These are phyloP conservation scores for Punctularia strigosozonata DNA, from an alignment of 768 basidiomycete genomes.

Conservation along the genomic window DNA sequence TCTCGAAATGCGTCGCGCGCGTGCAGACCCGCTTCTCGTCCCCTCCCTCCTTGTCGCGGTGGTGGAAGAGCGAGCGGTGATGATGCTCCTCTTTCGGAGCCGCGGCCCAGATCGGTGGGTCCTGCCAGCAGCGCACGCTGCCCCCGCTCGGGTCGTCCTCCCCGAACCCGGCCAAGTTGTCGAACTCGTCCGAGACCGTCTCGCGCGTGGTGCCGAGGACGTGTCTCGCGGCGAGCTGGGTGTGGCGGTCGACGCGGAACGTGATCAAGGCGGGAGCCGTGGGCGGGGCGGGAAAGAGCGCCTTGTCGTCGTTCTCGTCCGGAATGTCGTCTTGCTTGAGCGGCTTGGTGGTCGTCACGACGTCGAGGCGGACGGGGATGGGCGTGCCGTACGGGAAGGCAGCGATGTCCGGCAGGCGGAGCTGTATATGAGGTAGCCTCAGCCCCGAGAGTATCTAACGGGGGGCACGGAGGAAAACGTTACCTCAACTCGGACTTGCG, in stretches of 20 bases:
- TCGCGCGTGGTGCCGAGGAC: constrained; percentile 5
- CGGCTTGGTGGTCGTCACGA: constrained; percentile 9
- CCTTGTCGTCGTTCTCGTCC: constrained; percentile 6
- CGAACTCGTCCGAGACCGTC: no score
- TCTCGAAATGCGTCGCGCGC: constrained; percentile 10
- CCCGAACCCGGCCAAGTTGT: no score
- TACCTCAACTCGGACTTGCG: constrained; percentile 9
- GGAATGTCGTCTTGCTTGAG: constrained; percentile 7
- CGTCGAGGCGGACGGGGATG: constrained; percentile 11
- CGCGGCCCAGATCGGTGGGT: neutral
- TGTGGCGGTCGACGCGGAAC: constrained; percentile 7
- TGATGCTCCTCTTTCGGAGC: constrained; percentile 6
- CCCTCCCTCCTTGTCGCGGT: no score
- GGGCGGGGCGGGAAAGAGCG: constrained; percentile 10
- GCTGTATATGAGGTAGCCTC: constrained; percentile 1
- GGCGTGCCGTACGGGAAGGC: constrained; percentile 11
- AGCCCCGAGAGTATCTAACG: neutral
- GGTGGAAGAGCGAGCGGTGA: constrained; percentile 10
- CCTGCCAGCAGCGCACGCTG: no score
- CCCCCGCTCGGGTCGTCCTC: no score
- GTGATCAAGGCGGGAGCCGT: constrained; percentile 6
- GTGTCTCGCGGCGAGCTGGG: constrained; percentile 7
- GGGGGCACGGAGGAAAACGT: no score
- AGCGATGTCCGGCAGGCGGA: constrained; percentile 8
- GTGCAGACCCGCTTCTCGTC: constrained; percentile 9